Percentiles rank a stretch among this genome's conserved stretches.
These are phyloP conservation scores for Penicillium nucicola DNA, from an alignment of 495 filamentous ascomycete genomes.

Conservation along the genomic window DNA sequence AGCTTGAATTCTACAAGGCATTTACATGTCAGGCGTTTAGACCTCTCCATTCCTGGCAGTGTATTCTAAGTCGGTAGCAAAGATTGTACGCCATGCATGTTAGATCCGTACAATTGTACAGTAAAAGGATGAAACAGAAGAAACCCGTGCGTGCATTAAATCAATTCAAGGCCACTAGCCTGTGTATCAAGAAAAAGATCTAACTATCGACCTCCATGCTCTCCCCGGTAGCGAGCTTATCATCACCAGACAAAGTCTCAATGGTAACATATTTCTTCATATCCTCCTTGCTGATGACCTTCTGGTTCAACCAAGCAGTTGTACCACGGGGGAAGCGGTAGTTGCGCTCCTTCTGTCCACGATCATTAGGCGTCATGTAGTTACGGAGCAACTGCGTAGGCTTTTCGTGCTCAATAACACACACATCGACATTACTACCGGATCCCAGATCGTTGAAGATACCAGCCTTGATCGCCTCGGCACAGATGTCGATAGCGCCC, in stretches of 20 bases:
- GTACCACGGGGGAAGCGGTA: constrained; percentile 88
- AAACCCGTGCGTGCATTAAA: constrained; percentile 19
- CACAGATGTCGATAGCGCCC: constrained; percentile 76
- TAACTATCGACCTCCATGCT: constrained; percentile 93
- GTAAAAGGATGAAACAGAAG: constrained; percentile 4
- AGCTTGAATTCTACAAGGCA: background rate
- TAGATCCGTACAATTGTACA: background rate
- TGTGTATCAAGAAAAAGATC: constrained; percentile 14
- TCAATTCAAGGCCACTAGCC: constrained; percentile 11
- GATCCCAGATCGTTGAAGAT: constrained; percentile 99
- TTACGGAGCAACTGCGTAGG: constrained; percentile 82
- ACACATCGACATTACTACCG: constrained; percentile 95
- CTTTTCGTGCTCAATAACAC: constrained; percentile 90
- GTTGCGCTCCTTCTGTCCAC: constrained; percentile 85
- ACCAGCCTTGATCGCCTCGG: constrained; percentile 90
- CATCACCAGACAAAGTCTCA: constrained; percentile 66
- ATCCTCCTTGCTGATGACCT: constrained; percentile 86
- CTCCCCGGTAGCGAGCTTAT: constrained; percentile 63
- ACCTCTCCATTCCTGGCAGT: background rate
- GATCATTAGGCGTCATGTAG: constrained; percentile 87
- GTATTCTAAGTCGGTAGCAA: background rate
- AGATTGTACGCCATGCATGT: background rate
- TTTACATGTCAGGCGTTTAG: background rate
- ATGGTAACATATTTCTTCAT: constrained; percentile 94
- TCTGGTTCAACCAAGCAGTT: constrained; percentile 90